Evolutionary conservation across 768 basidiomycete species (phyloP).

Genomic region (Podaxis sp.): DNA sequence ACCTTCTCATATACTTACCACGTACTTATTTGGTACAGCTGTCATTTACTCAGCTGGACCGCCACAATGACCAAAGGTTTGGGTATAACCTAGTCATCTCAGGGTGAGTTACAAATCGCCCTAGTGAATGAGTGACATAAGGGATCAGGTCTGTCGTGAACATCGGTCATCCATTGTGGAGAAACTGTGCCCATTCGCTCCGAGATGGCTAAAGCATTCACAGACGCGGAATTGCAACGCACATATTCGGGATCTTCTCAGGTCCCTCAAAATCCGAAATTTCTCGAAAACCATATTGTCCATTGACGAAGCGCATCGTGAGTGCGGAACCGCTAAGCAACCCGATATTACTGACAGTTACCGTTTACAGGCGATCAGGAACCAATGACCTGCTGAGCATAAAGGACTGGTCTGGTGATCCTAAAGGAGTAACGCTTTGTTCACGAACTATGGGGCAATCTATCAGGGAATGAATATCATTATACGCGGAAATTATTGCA

Average conservation of each 20-base stretch:
- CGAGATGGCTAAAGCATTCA: background rate
- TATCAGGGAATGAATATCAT: background rate
- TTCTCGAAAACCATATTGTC: background rate
- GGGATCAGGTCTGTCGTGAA: background rate
- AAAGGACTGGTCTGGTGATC: slow-evolving; percentile 9
- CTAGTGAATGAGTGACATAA: background rate
- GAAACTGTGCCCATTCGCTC: background rate
- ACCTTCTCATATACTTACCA: background rate
- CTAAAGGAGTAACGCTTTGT: slow-evolving; percentile 10
- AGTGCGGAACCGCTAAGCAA: background rate
- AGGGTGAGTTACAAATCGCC: background rate
- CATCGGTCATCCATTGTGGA: background rate
- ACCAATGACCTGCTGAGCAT: slow-evolving; percentile 3
- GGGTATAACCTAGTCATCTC: background rate
- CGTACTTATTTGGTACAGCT: background rate
- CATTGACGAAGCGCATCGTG: background rate
- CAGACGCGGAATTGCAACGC: background rate
- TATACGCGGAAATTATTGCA: background rate
- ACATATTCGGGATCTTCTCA: background rate
- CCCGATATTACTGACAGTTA: background rate
- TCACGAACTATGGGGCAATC: background rate
- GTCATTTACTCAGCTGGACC: background rate
- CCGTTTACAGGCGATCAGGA: slow-evolving; percentile 8
- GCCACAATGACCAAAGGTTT: background rate
- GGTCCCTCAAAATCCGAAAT: background rate